These are phyloP conservation scores for Sphaerulina vaccinii DNA, from an alignment of 2,329 filamentous ascomycete species.

Conservation along the genomic window DNA sequence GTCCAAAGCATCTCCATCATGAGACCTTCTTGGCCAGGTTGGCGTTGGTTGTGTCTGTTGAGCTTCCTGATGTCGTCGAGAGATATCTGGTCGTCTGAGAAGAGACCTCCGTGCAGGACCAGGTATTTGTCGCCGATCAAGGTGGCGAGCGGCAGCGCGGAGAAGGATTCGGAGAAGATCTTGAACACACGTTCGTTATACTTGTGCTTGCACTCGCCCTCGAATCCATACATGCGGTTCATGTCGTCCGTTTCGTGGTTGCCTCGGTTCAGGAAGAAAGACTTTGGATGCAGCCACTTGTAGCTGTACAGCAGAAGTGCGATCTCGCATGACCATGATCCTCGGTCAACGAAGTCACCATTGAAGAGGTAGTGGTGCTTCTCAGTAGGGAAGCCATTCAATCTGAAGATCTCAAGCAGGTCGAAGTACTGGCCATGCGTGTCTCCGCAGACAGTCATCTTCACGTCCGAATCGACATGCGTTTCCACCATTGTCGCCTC, in stretches of 20 bases:
- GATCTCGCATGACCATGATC: slow-evolving; percentile 98
- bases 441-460: slow-evolving; percentile 93
- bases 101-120: slow-evolving; percentile 89
- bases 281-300: slow-evolving; percentile 83
- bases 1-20: slow-evolving; percentile 99
- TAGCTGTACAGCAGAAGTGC: slow-evolving; percentile 90
- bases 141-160: slow-evolving; percentile 85
- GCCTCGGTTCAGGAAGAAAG: slow-evolving; percentile 93
- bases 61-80: slow-evolving; percentile 93
- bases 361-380: slow-evolving; percentile 97
- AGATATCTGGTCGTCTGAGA: slow-evolving; percentile 90
- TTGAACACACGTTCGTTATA: slow-evolving; percentile 97
- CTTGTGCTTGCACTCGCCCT: slow-evolving; percentile 97
- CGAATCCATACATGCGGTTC: slow-evolving; percentile 98
- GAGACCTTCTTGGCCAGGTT: slow-evolving; percentile 86
- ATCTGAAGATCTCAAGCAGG: slow-evolving; percentile 89
- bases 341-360: slow-evolving; percentile 95
- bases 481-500: slow-evolving; percentile 98
- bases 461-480: slow-evolving; percentile 71
- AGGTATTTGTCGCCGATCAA: slow-evolving; percentile 88
- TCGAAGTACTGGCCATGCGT: slow-evolving; percentile 99
- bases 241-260: slow-evolving; percentile 94
- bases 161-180: slow-evolving; percentile 97
- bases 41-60: slow-evolving; percentile 83
- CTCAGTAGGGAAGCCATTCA: slow-evolving; percentile 80